Percentiles rank a stretch among this genome's conserved stretches.
Conservation (phyloP, 371 early-diverging fungal species). For the Apophysomyces trapeziformis region DNA sequence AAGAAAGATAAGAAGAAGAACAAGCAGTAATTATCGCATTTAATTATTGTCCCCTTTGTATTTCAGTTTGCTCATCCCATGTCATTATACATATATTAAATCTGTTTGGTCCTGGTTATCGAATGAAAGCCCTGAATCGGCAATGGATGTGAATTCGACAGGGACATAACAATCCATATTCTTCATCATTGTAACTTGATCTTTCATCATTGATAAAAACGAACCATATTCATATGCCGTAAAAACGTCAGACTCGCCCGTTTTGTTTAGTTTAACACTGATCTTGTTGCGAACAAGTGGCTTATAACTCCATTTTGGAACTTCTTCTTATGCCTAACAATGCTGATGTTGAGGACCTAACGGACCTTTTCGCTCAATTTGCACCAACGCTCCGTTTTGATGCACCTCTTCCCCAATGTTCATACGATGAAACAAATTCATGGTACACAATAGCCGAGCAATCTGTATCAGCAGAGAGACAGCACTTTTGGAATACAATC, state of each 20-base stretch:
- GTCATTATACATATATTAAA: too few species aligned
- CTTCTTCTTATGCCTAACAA: not conserved
- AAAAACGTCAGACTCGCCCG: too few species aligned
- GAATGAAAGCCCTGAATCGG: too few species aligned
- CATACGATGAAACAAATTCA: not conserved
- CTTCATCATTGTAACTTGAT: too few species aligned
- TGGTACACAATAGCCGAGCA: constrained; percentile 47
- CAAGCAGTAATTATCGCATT: constrained; percentile 26
- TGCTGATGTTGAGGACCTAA: not conserved
- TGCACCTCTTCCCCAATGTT: constrained; percentile 10
- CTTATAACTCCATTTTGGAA: not conserved
- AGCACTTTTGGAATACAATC: constrained; percentile 48
- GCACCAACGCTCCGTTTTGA: constrained; percentile 36
- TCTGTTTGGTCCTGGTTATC: too few species aligned
- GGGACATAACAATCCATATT: too few species aligned
- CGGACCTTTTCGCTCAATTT: constrained; percentile 38
- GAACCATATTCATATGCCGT: too few species aligned
- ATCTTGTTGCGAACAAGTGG: not conserved
- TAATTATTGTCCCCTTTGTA: too few species aligned
- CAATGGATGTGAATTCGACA: too few species aligned
- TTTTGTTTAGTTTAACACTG: too few species aligned
- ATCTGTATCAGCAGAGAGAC: constrained; percentile 28
- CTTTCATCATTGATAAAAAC: too few species aligned
- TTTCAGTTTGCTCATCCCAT: too few species aligned
- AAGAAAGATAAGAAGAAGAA: constrained; percentile 33